phyloP scores from a whole-genome alignment of 805 yeast genomes.

The Metschnikowia baotianmanensis region DNA sequence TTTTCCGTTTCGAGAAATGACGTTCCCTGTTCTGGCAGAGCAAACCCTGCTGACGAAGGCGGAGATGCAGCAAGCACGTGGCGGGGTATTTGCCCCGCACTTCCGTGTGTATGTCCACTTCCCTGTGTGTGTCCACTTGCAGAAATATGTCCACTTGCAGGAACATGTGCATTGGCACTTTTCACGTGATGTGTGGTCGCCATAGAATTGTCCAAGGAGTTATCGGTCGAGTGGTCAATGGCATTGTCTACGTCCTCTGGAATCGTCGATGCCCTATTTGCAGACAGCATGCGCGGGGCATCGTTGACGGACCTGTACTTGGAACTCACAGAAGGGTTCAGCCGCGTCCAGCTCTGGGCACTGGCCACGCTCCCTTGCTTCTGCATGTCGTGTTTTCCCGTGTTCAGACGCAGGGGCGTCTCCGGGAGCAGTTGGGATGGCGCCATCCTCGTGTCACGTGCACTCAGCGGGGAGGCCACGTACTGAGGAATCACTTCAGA shows the following conservation, averaged over 20 bases:
- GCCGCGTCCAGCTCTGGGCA: conserved; percentile 3
- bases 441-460: no score
- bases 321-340: conserved; percentile 3
- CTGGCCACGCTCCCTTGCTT: conserved; percentile 2
- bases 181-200: background rate
- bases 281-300: no score
- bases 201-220: no score
- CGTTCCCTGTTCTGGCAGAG: background rate
- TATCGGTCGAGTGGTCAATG: no score
- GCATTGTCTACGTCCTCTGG: background rate
- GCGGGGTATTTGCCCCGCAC: no score
- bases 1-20: background rate
- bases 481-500: background rate
- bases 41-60: no score
- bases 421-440: background rate
- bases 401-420: background rate
- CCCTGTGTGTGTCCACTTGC: background rate
- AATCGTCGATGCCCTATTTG: background rate
- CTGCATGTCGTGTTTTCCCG: background rate
- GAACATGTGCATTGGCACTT: background rate
- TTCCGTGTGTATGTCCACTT: no score
- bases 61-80: no score
- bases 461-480: no score
- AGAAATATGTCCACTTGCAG: background rate
- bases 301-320: no score